A percentile compares a stretch with the other conserved stretches of the same genome.
phyloP scores from a whole-genome alignment of 352 stramenopile genomes.

The Phytophthora sp. region DNA sequence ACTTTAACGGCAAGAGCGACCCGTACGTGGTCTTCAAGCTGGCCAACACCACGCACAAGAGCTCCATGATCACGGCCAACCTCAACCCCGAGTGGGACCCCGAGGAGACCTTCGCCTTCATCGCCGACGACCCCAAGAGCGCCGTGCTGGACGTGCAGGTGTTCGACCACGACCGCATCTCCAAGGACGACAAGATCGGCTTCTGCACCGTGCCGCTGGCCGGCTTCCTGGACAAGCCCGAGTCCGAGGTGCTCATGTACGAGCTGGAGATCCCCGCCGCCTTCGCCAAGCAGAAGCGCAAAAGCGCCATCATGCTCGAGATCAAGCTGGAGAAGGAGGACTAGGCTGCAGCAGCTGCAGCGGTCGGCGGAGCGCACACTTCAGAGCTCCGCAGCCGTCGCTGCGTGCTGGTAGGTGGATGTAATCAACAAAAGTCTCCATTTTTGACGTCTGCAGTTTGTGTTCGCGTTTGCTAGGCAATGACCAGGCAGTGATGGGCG shows the following conservation, averaged over 20 bases:
- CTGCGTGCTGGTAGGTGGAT: constrained; percentile 1
- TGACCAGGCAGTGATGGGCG: background rate
- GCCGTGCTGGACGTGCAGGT: constrained; percentile 68
- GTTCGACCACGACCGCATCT: constrained; percentile 79
- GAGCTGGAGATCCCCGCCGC: constrained; percentile 54
- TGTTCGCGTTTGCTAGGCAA: background rate
- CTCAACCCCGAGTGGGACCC: constrained; percentile 77
- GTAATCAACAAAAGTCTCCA: constrained; percentile 13
- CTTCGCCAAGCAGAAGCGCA: constrained; percentile 73
- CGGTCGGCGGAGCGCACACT: too few relatives aligned
- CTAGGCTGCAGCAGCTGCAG: constrained; percentile 16
- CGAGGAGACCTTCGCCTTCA: constrained; percentile 70
- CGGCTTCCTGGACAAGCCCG: constrained; percentile 46
- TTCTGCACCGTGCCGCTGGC: constrained; percentile 60
- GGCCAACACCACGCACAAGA: constrained; percentile 69
- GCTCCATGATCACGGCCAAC: constrained; percentile 58
- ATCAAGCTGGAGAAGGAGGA: constrained; percentile 71
- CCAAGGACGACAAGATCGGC: constrained; percentile 81
- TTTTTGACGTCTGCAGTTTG: constrained; percentile 13
- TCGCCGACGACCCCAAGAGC: constrained; percentile 57
- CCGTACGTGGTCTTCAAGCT: constrained; percentile 84
- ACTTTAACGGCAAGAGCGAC: constrained; percentile 88
- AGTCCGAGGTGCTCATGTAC: constrained; percentile 68
- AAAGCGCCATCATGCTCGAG: constrained; percentile 75
- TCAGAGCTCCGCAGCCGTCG: background rate